A percentile compares a stretch with the other conserved stretches of the same genome.
These are phyloP conservation scores for Penicillium paradoxum DNA, from an alignment of 495 filamentous ascomycete genomes.

Conservation along the genomic window DNA sequence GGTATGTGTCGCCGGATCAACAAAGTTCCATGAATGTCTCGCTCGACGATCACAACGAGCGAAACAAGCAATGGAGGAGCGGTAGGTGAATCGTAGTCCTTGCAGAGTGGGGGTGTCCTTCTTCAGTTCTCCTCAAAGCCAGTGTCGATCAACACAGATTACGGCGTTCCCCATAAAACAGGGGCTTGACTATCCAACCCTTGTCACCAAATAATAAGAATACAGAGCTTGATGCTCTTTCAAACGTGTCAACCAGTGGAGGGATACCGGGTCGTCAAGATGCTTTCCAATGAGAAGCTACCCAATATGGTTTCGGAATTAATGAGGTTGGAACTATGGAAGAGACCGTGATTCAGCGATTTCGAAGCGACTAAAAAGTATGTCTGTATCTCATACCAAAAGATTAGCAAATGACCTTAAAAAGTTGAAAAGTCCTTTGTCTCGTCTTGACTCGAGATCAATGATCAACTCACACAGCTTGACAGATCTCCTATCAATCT, in stretches of 20 bases:
- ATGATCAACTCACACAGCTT: constrained; percentile 12
- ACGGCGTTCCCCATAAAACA: not conserved
- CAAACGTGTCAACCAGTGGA: not conserved
- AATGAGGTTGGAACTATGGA: not conserved
- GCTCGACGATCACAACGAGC: not conserved
- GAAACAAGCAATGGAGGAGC: not conserved
- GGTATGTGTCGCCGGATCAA: not conserved
- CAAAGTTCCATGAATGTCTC: not conserved
- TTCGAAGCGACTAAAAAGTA: not conserved
- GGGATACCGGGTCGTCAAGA: not conserved
- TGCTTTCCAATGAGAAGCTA: not conserved
- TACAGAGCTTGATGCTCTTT: not conserved
- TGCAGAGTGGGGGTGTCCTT: constrained; percentile 2
- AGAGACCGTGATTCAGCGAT: not conserved
- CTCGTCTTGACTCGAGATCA: constrained; percentile 1
- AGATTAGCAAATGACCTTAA: not conserved
- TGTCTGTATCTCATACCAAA: not conserved
- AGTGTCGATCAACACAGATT: not conserved
- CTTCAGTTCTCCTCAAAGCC: not conserved
- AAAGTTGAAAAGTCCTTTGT: constrained; percentile 3
- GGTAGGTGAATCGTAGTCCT: not conserved
- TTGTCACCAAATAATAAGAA: not conserved
- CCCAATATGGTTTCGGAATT: not conserved
- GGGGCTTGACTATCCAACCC: not conserved
- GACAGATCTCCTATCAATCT: constrained; percentile 1